phyloP scores from a whole-genome alignment of 495 filamentous ascomycete genomes.

The Pseudomonodictys pantanalensis region DNA sequence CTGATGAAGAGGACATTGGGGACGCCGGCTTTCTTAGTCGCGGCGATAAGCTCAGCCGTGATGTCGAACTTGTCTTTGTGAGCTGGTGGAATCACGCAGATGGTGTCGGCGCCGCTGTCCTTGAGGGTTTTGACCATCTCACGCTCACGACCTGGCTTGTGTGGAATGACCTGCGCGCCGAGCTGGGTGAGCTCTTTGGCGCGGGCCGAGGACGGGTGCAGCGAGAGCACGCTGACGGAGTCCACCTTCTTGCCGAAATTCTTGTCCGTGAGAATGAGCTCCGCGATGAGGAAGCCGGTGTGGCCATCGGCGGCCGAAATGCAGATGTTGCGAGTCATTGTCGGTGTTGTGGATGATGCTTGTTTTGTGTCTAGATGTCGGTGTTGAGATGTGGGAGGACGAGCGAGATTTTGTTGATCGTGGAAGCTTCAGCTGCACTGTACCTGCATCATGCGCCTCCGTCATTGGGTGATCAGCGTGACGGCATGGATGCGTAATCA shows the following conservation, averaged over 20 bases:
- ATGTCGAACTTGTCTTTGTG: slow-evolving; percentile 51
- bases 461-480: not conserved
- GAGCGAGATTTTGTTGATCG: not conserved
- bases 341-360: not conserved
- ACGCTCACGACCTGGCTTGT: slow-evolving; percentile 46
- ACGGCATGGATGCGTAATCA: not conserved
- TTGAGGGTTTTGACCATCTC: slow-evolving; percentile 43
- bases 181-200: slow-evolving; percentile 8
- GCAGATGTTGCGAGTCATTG: slow-evolving; percentile 46
- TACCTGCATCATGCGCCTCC: not conserved
- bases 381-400: not conserved
- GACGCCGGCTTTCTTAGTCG: slow-evolving; percentile 51
- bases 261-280: slow-evolving; percentile 50
- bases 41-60: slow-evolving; percentile 48
- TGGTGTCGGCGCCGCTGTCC: slow-evolving; percentile 49
- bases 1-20: slow-evolving; percentile 53
- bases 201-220: slow-evolving; percentile 19
- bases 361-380: not conserved
- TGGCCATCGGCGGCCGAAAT: slow-evolving; percentile 55
- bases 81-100: slow-evolving; percentile 55
- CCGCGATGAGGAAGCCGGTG: slow-evolving; percentile 54
- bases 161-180: slow-evolving; percentile 22
- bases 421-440: not conserved
- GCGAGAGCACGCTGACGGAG: slow-evolving; percentile 44
- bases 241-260: slow-evolving; percentile 46